Evolutionary conservation across 2,329 filamentous ascomycete species (phyloP).

Genomic region (Paecilomyces dactylethromorphus): DNA sequence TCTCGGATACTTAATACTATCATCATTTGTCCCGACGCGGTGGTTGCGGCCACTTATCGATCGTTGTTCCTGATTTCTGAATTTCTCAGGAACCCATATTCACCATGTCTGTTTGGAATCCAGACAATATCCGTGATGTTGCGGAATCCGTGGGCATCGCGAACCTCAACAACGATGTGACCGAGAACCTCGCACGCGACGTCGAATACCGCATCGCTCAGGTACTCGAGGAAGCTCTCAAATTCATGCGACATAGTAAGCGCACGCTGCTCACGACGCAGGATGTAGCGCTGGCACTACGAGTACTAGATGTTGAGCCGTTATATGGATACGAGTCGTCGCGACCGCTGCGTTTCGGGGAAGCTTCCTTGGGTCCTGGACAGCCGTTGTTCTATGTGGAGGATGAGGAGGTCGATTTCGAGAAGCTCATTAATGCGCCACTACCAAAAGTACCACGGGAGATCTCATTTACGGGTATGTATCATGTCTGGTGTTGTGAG

Average conservation of each 20-base stretch:
- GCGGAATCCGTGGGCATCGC: conserved; percentile 91
- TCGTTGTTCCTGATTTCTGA: background rate
- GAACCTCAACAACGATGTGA: conserved; percentile 74
- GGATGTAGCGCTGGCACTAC: conserved; percentile 80
- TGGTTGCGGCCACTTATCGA: background rate
- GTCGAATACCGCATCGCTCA: conserved; percentile 93
- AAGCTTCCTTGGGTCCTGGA: conserved; percentile 86
- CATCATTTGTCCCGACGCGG: background rate
- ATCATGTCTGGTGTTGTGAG: background rate
- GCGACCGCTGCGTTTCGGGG: conserved; percentile 80
- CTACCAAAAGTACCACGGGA: conserved; percentile 91
- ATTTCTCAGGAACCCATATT: background rate
- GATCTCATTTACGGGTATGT: conserved; percentile 77
- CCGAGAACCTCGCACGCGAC: conserved; percentile 82
- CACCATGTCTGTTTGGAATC: conserved; percentile 74
- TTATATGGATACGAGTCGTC: conserved; percentile 95
- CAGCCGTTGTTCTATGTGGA: conserved; percentile 97
- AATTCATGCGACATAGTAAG: conserved; percentile 89
- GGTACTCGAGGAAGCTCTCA: conserved; percentile 86
- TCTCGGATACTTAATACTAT: background rate
- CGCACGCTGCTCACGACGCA: conserved; percentile 82
- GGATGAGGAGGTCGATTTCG: conserved; percentile 97
- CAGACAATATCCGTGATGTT: conserved; percentile 91
- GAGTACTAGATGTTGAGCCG: conserved; percentile 84
- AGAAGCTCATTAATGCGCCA: conserved; percentile 95